phyloP scores from a whole-genome alignment of 2,329 filamentous ascomycete species.

The Neonectria sp. region DNA sequence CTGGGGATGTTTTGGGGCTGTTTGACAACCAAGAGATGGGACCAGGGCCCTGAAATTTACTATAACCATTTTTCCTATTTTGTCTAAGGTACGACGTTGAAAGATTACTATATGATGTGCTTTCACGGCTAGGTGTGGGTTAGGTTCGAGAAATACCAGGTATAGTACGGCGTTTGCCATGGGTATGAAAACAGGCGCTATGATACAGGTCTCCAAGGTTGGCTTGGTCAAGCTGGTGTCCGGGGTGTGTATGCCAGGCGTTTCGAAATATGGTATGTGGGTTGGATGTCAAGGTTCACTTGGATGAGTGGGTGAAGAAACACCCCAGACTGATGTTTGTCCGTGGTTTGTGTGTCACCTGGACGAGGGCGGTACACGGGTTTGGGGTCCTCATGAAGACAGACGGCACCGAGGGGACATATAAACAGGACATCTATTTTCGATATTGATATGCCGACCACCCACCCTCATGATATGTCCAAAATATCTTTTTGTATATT shows the following conservation, averaged over 20 bases:
- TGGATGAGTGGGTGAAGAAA: conserved; percentile 2
- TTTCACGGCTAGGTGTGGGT: conserved; percentile 9
- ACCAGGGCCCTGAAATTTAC: conserved; percentile 31
- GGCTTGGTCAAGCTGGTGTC: conserved; percentile 4
- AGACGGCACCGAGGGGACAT: background rate
- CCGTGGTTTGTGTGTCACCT: background rate
- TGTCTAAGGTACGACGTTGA: background rate
- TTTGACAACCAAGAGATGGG: conserved; percentile 59
- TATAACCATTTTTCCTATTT: too few species aligned
- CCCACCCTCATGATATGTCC: background rate
- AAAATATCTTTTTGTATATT: background rate
- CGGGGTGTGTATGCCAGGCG: conserved; percentile 13
- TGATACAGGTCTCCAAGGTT: conserved; percentile 7
- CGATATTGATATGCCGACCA: conserved; percentile 15
- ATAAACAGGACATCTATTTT: conserved; percentile 13
- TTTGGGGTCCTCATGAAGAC: background rate
- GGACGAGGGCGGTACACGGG: background rate
- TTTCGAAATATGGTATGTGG: conserved; percentile 15
- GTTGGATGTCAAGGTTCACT: background rate
- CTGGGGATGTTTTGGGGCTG: conserved; percentile 74
- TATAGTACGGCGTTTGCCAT: conserved; percentile 19
- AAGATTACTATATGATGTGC: conserved; percentile 13
- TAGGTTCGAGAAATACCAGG: conserved; percentile 18
- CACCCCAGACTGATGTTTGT: background rate
- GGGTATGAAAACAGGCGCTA: conserved; percentile 10